Base-by-base conservation (phyloP, 768 basidiomycete genomes). In the Mrakia gelida region DNA sequence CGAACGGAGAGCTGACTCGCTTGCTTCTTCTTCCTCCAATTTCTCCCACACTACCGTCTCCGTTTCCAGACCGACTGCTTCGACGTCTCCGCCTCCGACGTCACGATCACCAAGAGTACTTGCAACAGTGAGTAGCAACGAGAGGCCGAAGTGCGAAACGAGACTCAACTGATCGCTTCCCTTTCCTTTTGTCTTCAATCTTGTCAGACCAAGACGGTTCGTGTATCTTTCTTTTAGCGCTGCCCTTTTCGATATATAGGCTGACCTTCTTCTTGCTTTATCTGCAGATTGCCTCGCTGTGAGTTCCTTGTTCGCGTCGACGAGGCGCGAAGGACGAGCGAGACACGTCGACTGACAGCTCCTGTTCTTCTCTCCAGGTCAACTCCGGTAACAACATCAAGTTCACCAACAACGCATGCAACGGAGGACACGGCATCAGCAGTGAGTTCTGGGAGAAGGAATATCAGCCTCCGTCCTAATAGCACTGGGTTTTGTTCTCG, bases 361-460 rank as follows among this genome's bases (percentile, higher is more conserved):
- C 74, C 26, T 86, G 87, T 23, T 54, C 52, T 81, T 65, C 9
- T 11, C 15, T 5, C 21, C 34, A 67, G 59, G 28, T 52, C 49
- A 52, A 52, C 49, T 52, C 49, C 18, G 49, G 49, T 21, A 59
- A 26, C n/a, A 59, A 59, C 59, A 59, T 84, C 65, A 72, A 73
- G 34, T 83, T 91, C 84, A 83, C 84, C 76, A 82, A 87, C 38
- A 90, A 91, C 82, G 82, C 82, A 38, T 91, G 91, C 83, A 83
- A 84, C 6, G 86, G 86, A 32, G 90, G 91, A 5, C 91, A 92
- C 71, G 90, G 91, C 38, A 88, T 90, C 80, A 90, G 89, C n/a
- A 67, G 59, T 59, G 7, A 8, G 59, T 59, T 54, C n/a, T n/a
- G n/a, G n/a, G n/a, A n/a, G n/a, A n/a, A n/a, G n/a, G n/a, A n/a